Percentiles rank a stretch among this genome's conserved stretches.
These are phyloP conservation scores for Carpinus viminea DNA, from an alignment of 306 rosid genomes.

Conservation along the genomic window DNA sequence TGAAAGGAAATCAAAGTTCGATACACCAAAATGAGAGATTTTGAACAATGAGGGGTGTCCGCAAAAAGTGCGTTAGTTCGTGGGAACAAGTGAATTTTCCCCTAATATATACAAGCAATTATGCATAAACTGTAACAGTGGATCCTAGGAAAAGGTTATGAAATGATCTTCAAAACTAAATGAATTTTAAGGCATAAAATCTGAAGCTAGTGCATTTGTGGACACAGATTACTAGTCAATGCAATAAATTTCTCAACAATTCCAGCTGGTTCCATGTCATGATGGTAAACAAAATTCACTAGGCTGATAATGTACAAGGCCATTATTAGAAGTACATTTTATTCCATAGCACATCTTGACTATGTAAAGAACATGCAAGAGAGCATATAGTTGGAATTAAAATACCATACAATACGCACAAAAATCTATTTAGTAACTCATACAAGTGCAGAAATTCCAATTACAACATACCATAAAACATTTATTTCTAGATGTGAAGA, in stretches of 20 bases:
- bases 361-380: constrained; percentile 9
- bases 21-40: too few species aligned
- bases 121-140: constrained; percentile 4
- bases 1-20: too few species aligned
- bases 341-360: background rate
- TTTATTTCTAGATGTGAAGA: background rate
- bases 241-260: background rate
- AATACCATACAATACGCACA: too few species aligned
- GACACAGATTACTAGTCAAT: background rate
- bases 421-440: too few species aligned
- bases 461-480: constrained; percentile 8
- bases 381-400: background rate
- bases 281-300: background rate
- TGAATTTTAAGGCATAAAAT: too few species aligned
- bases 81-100: too few species aligned
- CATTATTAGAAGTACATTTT: background rate
- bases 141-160: background rate
- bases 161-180: background rate
- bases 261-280: background rate
- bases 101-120: background rate
- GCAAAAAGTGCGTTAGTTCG: too few species aligned
- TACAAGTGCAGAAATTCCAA: too few species aligned
- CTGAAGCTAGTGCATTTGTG: background rate
- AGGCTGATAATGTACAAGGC: background rate
- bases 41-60: too few species aligned